phyloP scores from a whole-genome alignment of 805 yeast genomes.

The Yamadazyma olivae region DNA sequence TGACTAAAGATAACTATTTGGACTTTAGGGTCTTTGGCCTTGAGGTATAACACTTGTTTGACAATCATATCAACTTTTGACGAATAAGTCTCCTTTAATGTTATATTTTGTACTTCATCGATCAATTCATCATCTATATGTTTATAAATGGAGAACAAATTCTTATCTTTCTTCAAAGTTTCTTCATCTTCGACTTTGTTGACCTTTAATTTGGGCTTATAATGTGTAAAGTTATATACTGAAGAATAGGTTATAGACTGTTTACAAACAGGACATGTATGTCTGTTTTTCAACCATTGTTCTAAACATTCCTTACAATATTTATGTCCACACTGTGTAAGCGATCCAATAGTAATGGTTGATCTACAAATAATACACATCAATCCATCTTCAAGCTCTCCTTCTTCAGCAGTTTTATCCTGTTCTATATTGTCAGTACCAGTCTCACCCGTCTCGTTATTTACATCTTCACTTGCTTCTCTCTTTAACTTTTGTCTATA shows the following conservation, averaged over 20 bases:
- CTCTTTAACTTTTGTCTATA: neutral
- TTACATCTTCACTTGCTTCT: neutral
- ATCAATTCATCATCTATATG: constrained; percentile 42
- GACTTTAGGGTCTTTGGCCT: constrained; percentile 52
- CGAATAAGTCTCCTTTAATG: constrained; percentile 54
- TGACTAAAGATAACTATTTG: constrained; percentile 90
- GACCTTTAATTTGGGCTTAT: constrained; percentile 50
- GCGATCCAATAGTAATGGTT: constrained; percentile 66
- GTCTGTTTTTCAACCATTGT: constrained; percentile 61
- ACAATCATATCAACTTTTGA: constrained; percentile 84
- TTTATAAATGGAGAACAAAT: constrained; percentile 41
- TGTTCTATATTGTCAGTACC: constrained; percentile 12
- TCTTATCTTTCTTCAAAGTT: constrained; percentile 8
- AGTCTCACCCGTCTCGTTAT: neutral
- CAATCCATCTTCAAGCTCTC: constrained; percentile 27
- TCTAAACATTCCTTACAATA: constrained; percentile 80
- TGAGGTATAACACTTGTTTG: constrained; percentile 65
- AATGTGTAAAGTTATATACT: constrained; percentile 66
- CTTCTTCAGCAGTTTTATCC: too few species aligned
- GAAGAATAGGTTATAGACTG: constrained; percentile 45
- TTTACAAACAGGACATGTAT: constrained; percentile 82
- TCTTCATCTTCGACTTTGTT: constrained; percentile 32
- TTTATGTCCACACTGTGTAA: constrained; percentile 89
- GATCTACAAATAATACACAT: constrained; percentile 79
- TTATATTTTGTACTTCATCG: constrained; percentile 39